These are phyloP conservation scores for Rhynchospora breviuscula DNA, from an alignment of 176 grass and related monocot genomes.

Conservation along the genomic window DNA sequence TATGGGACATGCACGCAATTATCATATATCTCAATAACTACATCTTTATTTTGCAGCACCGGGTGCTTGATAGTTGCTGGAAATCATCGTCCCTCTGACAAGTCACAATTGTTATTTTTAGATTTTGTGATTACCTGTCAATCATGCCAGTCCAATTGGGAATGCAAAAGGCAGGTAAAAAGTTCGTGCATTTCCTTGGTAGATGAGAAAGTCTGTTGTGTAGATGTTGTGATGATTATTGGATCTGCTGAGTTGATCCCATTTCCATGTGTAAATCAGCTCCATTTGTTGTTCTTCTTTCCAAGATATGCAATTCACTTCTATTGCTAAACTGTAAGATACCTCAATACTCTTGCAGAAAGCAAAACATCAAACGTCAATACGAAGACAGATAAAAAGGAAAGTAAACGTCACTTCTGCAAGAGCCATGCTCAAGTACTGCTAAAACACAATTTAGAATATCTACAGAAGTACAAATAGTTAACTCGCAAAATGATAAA, in stretches of 20 bases:
- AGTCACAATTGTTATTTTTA: slow-evolving; percentile 1
- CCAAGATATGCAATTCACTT: not conserved
- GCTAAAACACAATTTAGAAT: too few species aligned
- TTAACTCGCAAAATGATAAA: too few species aligned
- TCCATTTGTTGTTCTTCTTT: not conserved
- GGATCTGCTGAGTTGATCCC: not conserved
- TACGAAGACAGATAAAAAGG: too few species aligned
- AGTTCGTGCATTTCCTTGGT: not conserved
- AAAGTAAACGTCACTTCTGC: too few species aligned
- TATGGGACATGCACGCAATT: not conserved
- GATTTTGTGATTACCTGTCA: not conserved
- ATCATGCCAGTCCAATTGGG: not conserved
- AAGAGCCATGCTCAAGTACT: too few species aligned
- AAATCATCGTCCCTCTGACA: slow-evolving; percentile 31
- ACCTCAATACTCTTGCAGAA: not conserved
- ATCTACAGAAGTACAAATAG: too few species aligned
- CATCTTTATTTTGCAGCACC: slow-evolving; percentile 44
- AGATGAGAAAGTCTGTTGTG: not conserved
- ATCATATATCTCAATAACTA: not conserved
- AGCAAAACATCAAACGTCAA: too few species aligned
- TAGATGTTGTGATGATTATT: not conserved
- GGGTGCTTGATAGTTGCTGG: slow-evolving; percentile 47
- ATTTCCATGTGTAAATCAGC: not conserved
- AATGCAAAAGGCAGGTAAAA: not conserved
- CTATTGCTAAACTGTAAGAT: not conserved